A percentile compares a stretch with the other conserved stretches of the same genome.
phyloP scores from a whole-genome alignment of 345 rosid species.

The Lepidium africanum region DNA sequence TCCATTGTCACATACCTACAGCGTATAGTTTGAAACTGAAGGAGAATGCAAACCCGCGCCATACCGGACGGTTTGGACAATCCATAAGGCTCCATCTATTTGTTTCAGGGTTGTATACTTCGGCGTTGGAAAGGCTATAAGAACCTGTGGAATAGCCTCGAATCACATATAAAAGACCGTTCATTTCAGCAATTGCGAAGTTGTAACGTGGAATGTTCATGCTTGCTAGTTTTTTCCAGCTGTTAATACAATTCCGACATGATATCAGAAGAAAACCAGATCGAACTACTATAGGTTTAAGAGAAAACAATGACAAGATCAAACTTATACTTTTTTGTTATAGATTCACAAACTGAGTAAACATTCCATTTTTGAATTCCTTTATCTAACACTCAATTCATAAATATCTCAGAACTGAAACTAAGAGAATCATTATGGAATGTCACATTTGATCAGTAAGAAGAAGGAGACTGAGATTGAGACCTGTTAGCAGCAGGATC shows the following conservation, averaged over 20 bases:
- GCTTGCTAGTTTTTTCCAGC: conserved; percentile 67
- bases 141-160: conserved; percentile 62
- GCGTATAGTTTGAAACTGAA: conserved; percentile 67
- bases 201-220: conserved; percentile 75
- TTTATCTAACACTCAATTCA: neutral
- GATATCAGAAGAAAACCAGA: neutral
- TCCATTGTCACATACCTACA: conserved; percentile 52
- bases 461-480: neutral
- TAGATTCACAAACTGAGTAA: neutral
- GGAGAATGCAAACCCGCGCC: conserved; percentile 77
- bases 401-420: neutral
- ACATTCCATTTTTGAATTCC: neutral
- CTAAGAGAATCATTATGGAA: neutral
- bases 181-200: conserved; percentile 76
- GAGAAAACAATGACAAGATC: neutral
- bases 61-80: conserved; percentile 64
- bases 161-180: conserved; percentile 63
- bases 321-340: neutral
- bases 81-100: conserved; percentile 56
- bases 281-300: neutral
- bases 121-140: conserved; percentile 58
- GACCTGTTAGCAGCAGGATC: conserved; percentile 80
- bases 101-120: conserved; percentile 57
- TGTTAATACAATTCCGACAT: conserved; percentile 24
- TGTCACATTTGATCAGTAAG: neutral